Base-by-base conservation (phyloP, 345 rosid species). In the Boechera divaricarpa region DNA sequence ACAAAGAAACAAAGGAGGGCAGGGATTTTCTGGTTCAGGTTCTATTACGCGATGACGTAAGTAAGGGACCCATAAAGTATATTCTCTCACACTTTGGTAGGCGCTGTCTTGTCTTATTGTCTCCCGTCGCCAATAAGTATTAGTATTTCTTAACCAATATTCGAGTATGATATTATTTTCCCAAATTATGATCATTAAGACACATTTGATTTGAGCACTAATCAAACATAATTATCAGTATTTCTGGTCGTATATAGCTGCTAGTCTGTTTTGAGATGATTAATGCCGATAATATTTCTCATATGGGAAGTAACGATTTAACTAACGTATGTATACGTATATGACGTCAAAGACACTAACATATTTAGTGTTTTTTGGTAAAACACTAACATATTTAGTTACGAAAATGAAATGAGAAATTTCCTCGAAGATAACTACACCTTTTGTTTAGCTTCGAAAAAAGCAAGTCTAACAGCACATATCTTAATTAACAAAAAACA, bases 1-100 rank as follows among this genome's bases (percentile, higher is more conserved):
- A 52, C 13, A 78, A 64, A 39, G 73, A 78, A 72, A 65, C 72
- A 78, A 78, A 72, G 39, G 58, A 16, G 73, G 63, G 48, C 7
- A 65, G 81, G 81, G 73, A 51, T 58, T 78, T 77, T 53, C 81
- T 78, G 32, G 81, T 72, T 72, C 77, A 57, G 81, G 81, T 65
- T 71, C 33, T 65, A 77, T 56, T 70, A 66, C 52, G 57, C 36
- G 68, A 72, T 78, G 61, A 65, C 73, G 77, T 39, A 57, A 71
- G 2, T 48, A 29, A 5, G 13, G 36, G 42, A 18, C 80, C 68
- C 60, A 18, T 7, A 48, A 6, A 49, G 65, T 7, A 77, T 77
- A 77, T 70, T 63, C 66, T 56, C 67, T 77, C 10, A 2, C 35
- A 70, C 41, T 55, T 63, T 76, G 80, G 69, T 76, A 61, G 79